Base-by-base conservation (phyloP, 2,329 filamentous ascomycete species). In the Annulohypoxylon truncatum region DNA sequence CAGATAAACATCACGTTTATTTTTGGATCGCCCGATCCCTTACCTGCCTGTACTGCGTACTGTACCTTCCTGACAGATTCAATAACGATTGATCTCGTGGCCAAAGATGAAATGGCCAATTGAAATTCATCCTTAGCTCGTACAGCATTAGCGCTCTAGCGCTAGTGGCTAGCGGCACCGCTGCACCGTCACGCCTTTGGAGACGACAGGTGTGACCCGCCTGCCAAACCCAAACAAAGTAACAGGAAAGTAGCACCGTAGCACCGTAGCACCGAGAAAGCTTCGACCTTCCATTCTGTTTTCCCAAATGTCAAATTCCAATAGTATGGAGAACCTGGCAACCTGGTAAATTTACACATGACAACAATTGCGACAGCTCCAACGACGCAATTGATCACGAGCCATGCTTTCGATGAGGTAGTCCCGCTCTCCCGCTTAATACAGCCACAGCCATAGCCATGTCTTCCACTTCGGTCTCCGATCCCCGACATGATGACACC, bases 391-490 rank as follows among this genome's bases (percentile, higher is more conserved):
- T 50, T 15, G 38, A 58, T 55, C 40, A 22, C 29, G 47, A 69
- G 40, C 44, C 58, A 70, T 70, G 67, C 59, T 68, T 64, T 38
- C 61, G 4, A 61, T 5, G 58, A 31, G 42, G 33, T 64, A 61
- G 26, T 44, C 10, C 38, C 31, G 56, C 29, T 28, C n/a, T 42
- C 13, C 38, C 33, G 56, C 31, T 29, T 38, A 10, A 46, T 63
- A 47, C 44, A 62, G 48, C 55, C 58, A 70, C 68, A 65, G 64
- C 61, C 61, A 47, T 48, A 62, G 48, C 55, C 58, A 70, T 70
- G 67, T 66, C 61, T 59, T 64, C 64, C 12, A 64, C 61, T 59
- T 64, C 64, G 12, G 18, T 61, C 40, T 56, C 64, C 15, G 51
- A 65, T 44, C 42, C 24, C 24, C 67, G 44, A 55, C 51, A 68